Evolutionary conservation across 176 grass and related monocot genomes (phyloP).

Genomic region (Miscanthus lutarioriparius): DNA sequence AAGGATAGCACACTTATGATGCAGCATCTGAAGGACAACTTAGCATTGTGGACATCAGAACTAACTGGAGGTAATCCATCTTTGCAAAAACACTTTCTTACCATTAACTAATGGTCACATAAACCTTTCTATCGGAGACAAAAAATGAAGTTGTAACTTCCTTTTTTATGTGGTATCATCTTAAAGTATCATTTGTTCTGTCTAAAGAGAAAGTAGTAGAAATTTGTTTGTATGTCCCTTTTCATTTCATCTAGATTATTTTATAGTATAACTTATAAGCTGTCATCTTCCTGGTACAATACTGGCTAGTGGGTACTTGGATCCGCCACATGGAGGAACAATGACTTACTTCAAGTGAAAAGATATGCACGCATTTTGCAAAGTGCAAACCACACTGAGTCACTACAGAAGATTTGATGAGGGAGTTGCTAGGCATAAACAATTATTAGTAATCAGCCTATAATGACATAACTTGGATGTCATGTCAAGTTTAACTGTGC

Average conservation of each 20-base stretch:
- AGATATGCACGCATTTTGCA: neutral
- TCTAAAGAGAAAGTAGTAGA: neutral
- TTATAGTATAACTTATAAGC: neutral
- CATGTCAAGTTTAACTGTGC: neutral
- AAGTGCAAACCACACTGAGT: neutral
- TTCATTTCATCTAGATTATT: neutral
- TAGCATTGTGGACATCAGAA: slow-evolving; percentile 62
- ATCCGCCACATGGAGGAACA: neutral
- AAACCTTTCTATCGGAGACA: neutral
- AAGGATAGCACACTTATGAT: slow-evolving; percentile 68
- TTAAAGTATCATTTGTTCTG: neutral
- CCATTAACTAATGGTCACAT: neutral
- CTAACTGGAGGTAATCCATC: slow-evolving; percentile 36
- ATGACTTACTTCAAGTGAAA: neutral
- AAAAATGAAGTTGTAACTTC: neutral
- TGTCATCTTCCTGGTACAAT: neutral
- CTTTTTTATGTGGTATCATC: neutral
- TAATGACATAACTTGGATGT: neutral
- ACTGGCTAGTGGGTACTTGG: neutral
- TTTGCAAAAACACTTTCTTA: neutral
- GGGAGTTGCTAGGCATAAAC: neutral
- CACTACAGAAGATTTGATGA: neutral
- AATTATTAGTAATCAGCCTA: neutral
- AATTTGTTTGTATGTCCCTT: neutral
- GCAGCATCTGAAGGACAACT: slow-evolving; percentile 73